Percentiles rank a stretch among this genome's conserved stretches.
Conservation (phyloP, 176 grass and related monocot species). For the Carex littledalei region DNA sequence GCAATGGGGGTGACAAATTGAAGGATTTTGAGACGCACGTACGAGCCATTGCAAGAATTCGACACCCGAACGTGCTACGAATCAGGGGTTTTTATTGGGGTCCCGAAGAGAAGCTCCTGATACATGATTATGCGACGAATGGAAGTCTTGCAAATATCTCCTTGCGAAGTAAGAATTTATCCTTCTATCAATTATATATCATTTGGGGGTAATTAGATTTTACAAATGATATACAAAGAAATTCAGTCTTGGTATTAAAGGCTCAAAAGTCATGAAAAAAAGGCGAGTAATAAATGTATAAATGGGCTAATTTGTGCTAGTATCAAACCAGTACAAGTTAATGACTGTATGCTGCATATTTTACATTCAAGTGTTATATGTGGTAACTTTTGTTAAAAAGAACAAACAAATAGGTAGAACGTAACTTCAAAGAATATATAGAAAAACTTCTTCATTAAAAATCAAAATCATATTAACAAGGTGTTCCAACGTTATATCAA, state of each 20-base stretch:
- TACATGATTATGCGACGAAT: constrained; percentile 77
- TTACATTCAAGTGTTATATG: neutral
- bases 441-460: neutral
- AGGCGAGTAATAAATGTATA: neutral
- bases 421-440: neutral
- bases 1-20: constrained; percentile 34
- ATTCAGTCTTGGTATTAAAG: neutral
- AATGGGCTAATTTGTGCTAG: neutral
- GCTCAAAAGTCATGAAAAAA: neutral
- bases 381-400: neutral
- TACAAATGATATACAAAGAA: neutral
- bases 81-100: constrained; percentile 88
- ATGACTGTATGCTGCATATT: neutral
- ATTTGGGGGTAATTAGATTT: neutral
- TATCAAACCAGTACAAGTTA: neutral
- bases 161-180: constrained; percentile 44
- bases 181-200: neutral
- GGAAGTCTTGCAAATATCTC: constrained; percentile 79
- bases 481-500: neutral
- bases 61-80: constrained; percentile 67
- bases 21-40: constrained; percentile 71
- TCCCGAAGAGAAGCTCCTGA: constrained; percentile 80
- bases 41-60: constrained; percentile 50
- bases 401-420: neutral
- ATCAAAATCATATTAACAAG: neutral